Conservation (phyloP, 495 filamentous ascomycete species). For the Bathelium albidoporum region DNA sequence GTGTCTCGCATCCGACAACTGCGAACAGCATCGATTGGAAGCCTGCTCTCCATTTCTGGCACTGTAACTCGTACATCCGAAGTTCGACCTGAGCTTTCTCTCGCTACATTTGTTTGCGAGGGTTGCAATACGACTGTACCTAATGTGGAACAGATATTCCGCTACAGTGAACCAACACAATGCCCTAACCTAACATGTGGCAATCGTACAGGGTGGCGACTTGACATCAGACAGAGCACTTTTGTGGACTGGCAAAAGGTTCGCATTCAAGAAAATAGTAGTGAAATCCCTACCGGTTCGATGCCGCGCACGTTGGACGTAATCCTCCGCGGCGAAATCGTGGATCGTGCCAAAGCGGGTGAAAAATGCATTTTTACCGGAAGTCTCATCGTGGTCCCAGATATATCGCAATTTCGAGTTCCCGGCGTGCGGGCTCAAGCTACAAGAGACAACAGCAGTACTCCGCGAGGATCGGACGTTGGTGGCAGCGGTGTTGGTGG, state of each 20-base stretch:
- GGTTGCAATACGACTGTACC: conserved; percentile 67
- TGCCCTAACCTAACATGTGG: conserved; percentile 87
- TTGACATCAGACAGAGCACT: conserved; percentile 93
- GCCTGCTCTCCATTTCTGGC: conserved; percentile 86
- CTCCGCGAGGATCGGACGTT: conserved; percentile 63
- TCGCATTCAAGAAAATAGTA: conserved; percentile 92
- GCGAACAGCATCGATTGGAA: conserved; percentile 82
- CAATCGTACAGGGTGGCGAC: conserved; percentile 80
- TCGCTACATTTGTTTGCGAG: conserved; percentile 90
- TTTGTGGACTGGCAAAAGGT: conserved; percentile 99
- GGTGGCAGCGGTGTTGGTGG: conserved; percentile 79
- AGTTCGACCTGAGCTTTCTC: conserved; percentile 83
- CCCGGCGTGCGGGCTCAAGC: conserved; percentile 78
- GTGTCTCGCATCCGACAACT: conserved; percentile 83
- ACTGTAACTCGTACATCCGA: conserved; percentile 96
- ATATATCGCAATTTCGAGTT: conserved; percentile 89
- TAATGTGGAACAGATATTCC: conserved; percentile 94
- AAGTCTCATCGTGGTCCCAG: conserved; percentile 89
- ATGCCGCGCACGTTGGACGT: conserved; percentile 99
- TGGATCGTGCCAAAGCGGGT: conserved; percentile 91
- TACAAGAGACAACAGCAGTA: conserved; percentile 67
- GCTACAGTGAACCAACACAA: conserved; percentile 91
- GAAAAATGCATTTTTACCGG: conserved; percentile 98
- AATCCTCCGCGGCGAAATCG: conserved; percentile 95
- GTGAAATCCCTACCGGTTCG: conserved; percentile 94